Evolutionary conservation across 768 basidiomycete genomes (phyloP).

Genomic region (Phaeotremella skinneri): DNA sequence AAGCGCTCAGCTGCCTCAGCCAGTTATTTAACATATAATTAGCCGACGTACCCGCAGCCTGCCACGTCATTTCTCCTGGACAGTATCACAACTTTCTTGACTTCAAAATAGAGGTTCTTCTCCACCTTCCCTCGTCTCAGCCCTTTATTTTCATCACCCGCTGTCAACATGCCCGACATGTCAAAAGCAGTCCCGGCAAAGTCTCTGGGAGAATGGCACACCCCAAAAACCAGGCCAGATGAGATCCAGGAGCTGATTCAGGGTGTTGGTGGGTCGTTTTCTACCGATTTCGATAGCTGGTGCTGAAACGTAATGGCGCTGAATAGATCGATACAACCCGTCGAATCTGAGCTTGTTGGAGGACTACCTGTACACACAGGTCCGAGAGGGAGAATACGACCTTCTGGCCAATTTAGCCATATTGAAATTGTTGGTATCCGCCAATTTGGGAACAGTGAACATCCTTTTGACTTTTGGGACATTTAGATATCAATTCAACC

Average conservation of each 20-base stretch:
- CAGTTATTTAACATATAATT: no score
- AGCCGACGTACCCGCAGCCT: no score
- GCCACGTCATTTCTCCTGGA: background rate
- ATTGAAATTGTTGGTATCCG: conserved; percentile 71
- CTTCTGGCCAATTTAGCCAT: conserved; percentile 93
- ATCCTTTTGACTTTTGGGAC: conserved; percentile 4
- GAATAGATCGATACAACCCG: conserved; percentile 90
- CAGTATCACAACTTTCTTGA: background rate
- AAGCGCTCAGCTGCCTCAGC: background rate
- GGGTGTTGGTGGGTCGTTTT: conserved; percentile 46
- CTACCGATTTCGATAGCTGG: background rate
- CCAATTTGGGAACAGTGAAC: background rate
- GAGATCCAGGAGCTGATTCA: conserved; percentile 75
- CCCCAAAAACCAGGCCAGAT: conserved; percentile 72
- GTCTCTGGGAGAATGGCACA: conserved; percentile 47
- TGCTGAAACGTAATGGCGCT: background rate
- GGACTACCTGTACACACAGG: conserved; percentile 94
- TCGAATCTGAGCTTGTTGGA: conserved; percentile 88
- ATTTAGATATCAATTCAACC: conserved; percentile 94
- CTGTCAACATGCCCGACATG: conserved; percentile 11
- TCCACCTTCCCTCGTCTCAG: background rate
- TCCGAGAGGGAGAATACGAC: conserved; percentile 86
- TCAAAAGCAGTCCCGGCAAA: conserved; percentile 35
- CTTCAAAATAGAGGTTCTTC: background rate
- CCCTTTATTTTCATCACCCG: conserved; percentile 3